Percentiles rank a stretch among this genome's conserved stretches.
phyloP scores from a whole-genome alignment of 768 basidiomycete species.

The Gloeophyllum trabeum region DNA sequence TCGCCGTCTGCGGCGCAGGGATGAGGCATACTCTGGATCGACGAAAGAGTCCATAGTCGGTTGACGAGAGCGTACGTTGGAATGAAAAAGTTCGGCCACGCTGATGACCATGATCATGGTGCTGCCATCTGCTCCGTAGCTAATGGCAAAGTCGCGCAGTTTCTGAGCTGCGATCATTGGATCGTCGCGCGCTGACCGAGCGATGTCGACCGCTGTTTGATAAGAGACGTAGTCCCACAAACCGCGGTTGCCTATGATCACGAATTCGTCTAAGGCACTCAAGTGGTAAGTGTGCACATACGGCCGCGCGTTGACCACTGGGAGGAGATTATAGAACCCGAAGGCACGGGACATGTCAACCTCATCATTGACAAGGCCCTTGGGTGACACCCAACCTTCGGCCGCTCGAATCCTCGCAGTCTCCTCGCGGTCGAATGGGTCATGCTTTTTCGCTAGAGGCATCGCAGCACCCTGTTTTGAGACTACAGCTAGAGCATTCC shows the following conservation, averaged over 20 bases:
- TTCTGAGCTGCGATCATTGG: conserved; percentile 94
- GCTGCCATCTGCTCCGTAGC: conserved; percentile 87
- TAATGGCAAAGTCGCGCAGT: conserved; percentile 91
- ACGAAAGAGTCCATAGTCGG: conserved; percentile 32
- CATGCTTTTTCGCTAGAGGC: conserved; percentile 69
- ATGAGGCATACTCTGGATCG: conserved; percentile 25
- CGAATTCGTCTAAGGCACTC: conserved; percentile 83
- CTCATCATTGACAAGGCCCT: conserved; percentile 86
- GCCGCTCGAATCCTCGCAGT: conserved; percentile 80
- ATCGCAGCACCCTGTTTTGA: conserved; percentile 67
- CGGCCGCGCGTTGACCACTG: conserved; percentile 84
- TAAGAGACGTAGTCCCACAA: conserved; percentile 92
- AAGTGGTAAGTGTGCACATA: conserved; percentile 61
- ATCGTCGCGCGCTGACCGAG: conserved; percentile 56
- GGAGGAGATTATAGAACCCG: conserved; percentile 84
- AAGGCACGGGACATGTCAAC: conserved; percentile 88
- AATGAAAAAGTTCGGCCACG: conserved; percentile 63
- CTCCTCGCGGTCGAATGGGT: conserved; percentile 82
- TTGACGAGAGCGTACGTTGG: conserved; percentile 29
- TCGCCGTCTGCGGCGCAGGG: conserved; percentile 14
- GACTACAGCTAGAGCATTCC: conserved; percentile 80
- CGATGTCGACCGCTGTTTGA: conserved; percentile 95
- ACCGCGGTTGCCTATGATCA: conserved; percentile 89
- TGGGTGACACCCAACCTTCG: conserved; percentile 91
- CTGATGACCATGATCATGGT: conserved; percentile 98